Conservation (phyloP, 805 yeast species). For the Cyberlindnera maritima region DNA sequence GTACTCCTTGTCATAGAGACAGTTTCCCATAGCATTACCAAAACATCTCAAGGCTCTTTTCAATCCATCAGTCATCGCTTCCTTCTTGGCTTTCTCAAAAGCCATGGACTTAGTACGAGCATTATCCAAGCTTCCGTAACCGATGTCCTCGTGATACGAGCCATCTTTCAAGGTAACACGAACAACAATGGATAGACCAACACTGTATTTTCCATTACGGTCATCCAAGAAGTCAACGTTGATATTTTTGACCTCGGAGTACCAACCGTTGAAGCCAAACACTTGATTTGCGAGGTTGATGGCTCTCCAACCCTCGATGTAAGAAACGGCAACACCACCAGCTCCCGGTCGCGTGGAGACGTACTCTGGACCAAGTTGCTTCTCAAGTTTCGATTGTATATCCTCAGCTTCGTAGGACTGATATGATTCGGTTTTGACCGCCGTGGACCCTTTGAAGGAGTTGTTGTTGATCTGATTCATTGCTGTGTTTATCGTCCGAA, state of each 20-base stretch:
- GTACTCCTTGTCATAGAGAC: conserved; percentile 75
- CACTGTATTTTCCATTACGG: conserved; percentile 50
- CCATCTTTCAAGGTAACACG: conserved; percentile 75
- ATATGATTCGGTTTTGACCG: conserved; percentile 22
- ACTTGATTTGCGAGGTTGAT: conserved; percentile 76
- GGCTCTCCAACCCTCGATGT: conserved; percentile 84
- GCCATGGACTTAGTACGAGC: conserved; percentile 71
- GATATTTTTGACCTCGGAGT: conserved; percentile 61
- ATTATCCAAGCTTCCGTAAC: conserved; percentile 80
- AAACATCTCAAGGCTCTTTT: conserved; percentile 76
- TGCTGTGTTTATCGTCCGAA: too few relatives aligned
- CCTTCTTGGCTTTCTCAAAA: conserved; percentile 80
- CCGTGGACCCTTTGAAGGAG: conserved; percentile 5
- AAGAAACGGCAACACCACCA: conserved; percentile 65
- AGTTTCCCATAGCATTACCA: conserved; percentile 81
- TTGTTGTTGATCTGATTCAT: conserved; percentile 16
- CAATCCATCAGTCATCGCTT: conserved; percentile 80
- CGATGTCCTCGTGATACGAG: conserved; percentile 77
- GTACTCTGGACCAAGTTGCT: conserved; percentile 70
- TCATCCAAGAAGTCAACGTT: conserved; percentile 73
- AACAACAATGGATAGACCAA: conserved; percentile 73
- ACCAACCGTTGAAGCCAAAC: conserved; percentile 85
- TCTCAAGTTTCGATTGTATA: conserved; percentile 38
- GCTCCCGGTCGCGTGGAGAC: conserved; percentile 75
- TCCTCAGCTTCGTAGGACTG: conserved; percentile 22